Evolutionary conservation across 164 flowering plant species (phyloP).

Genomic region (Vitis cinerea): DNA sequence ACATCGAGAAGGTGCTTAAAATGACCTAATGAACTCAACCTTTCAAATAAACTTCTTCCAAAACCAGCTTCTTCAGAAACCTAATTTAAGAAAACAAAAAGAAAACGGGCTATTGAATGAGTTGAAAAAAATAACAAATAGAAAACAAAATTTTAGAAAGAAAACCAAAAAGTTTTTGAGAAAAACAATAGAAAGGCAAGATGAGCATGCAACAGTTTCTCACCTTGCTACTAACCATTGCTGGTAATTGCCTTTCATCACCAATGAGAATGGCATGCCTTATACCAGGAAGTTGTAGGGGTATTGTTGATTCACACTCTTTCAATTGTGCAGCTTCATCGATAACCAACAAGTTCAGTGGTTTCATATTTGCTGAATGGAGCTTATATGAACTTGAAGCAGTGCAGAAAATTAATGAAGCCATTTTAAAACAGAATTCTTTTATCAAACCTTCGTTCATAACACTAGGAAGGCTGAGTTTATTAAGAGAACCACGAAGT

Average conservation of each 20-base stretch:
- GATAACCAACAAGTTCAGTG: slow-evolving; percentile 38
- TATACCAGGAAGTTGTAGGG: slow-evolving; percentile 46
- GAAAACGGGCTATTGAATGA: background rate
- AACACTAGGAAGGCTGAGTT: slow-evolving; percentile 29
- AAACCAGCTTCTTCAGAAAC: slow-evolving; percentile 37
- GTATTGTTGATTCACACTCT: slow-evolving; percentile 60
- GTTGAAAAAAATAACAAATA: background rate
- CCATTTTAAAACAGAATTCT: slow-evolving; percentile 39
- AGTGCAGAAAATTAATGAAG: slow-evolving; percentile 51
- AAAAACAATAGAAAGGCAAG: background rate
- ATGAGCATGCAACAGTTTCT: background rate
- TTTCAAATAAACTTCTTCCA: slow-evolving; percentile 49
- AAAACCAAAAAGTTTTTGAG: background rate
- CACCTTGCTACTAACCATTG: slow-evolving; percentile 51
- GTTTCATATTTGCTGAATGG: slow-evolving; percentile 23
- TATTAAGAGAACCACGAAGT: slow-evolving; percentile 27
- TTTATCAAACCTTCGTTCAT: slow-evolving; percentile 7
- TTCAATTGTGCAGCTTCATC: slow-evolving; percentile 73
- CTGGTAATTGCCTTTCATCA: slow-evolving; percentile 60
- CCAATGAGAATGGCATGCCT: slow-evolving; percentile 55
- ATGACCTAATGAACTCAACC: slow-evolving; percentile 38
- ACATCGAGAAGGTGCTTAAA: slow-evolving; percentile 41
- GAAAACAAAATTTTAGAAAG: background rate
- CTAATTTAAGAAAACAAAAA: slow-evolving; percentile 2
- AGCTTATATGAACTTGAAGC: slow-evolving; percentile 44